Percentiles rank a stretch among this genome's conserved stretches.
Evolutionary conservation across 1,284 basidiomycete species (phyloP).

Genomic region (Austroboletus novae-zelandiae): DNA sequence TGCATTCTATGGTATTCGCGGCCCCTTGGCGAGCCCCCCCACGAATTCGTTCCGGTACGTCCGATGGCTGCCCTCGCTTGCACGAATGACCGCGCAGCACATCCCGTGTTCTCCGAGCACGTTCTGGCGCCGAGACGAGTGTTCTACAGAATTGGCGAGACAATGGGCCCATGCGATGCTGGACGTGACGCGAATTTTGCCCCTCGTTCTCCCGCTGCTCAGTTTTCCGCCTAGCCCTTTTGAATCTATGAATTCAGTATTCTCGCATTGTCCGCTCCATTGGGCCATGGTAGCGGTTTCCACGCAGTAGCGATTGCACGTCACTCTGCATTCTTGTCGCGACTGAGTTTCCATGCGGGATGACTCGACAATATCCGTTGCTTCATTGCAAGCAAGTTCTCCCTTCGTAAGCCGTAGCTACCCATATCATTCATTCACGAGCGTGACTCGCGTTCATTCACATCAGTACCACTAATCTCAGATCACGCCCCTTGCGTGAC

Average conservation of each 20-base stretch:
- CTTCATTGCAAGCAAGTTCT: constrained; percentile 7
- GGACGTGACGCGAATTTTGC: constrained; percentile 1
- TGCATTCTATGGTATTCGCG: constrained; percentile 13
- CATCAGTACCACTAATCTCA: background rate
- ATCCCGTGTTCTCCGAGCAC: constrained; percentile 1
- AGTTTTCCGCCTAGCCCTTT: background rate
- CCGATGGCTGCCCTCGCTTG: too few relatives aligned
- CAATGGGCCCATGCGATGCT: constrained; percentile 3
- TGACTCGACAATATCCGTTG: background rate
- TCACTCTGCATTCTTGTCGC: constrained; percentile 12
- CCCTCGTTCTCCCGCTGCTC: background rate
- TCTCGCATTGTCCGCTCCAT: constrained; percentile 24
- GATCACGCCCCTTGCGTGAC: constrained; percentile 7
- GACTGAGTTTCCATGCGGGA: constrained; percentile 12
- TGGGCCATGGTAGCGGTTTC: constrained; percentile 18
- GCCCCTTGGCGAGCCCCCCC: constrained; percentile 1
- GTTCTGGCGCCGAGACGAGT: constrained; percentile 1
- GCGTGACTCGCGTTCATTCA: constrained; percentile 9
- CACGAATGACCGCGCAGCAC: constrained; percentile 11
- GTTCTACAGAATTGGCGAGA: constrained; percentile 5
- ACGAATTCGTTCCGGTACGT: background rate
- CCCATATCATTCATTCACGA: background rate
- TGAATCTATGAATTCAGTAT: constrained; percentile 16
- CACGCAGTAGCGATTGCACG: constrained; percentile 6
- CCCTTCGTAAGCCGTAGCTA: background rate